A percentile compares a stretch with the other conserved stretches of the same genome.
phyloP scores from a whole-genome alignment of 2,329 filamentous ascomycete species.

The Stagonosporopsis tanaceti region DNA sequence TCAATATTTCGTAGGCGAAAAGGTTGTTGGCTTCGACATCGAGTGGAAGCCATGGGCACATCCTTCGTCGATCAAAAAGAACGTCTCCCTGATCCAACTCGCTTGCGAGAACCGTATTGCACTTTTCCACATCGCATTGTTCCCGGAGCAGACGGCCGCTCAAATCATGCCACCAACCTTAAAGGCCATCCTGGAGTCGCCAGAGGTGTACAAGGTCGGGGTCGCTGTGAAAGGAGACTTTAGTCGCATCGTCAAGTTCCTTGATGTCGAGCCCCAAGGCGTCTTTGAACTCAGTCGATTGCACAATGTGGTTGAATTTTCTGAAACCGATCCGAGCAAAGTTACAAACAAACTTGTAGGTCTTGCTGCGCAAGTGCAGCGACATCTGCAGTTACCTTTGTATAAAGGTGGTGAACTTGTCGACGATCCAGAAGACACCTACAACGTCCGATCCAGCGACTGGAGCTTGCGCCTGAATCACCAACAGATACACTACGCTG shows the following conservation, averaged over 20 bases:
- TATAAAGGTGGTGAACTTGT: conserved; percentile 71
- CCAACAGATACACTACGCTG: conserved; percentile 75
- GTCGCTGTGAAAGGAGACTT: conserved; percentile 72
- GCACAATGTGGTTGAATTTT: conserved; percentile 71
- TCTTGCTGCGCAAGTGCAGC: conserved; percentile 73
- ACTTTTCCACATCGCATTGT: conserved; percentile 77
- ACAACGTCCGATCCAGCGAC: conserved; percentile 72
- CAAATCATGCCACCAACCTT: conserved; percentile 74
- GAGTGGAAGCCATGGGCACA: conserved; percentile 72
- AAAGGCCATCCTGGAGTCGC: conserved; percentile 74
- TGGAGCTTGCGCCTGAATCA: conserved; percentile 72
- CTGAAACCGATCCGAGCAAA: conserved; percentile 65
- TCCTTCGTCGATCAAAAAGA: conserved; percentile 72
- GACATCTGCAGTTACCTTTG: conserved; percentile 76
- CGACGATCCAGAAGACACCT: conserved; percentile 26
- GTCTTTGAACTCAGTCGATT: conserved; percentile 85
- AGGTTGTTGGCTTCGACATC: conserved; percentile 84
- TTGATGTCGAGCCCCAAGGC: conserved; percentile 67
- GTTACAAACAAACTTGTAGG: conserved; percentile 65
- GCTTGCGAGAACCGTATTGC: conserved; percentile 79
- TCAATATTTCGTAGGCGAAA: conserved; percentile 72
- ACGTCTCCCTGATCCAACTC: conserved; percentile 83
- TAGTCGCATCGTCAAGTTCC: conserved; percentile 70
- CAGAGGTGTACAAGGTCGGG: conserved; percentile 75
- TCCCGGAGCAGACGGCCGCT: conserved; percentile 47